These are phyloP conservation scores for Neofusicoccum kwambonambiense DNA, from an alignment of 2,329 filamentous ascomycete genomes.

Conservation along the genomic window DNA sequence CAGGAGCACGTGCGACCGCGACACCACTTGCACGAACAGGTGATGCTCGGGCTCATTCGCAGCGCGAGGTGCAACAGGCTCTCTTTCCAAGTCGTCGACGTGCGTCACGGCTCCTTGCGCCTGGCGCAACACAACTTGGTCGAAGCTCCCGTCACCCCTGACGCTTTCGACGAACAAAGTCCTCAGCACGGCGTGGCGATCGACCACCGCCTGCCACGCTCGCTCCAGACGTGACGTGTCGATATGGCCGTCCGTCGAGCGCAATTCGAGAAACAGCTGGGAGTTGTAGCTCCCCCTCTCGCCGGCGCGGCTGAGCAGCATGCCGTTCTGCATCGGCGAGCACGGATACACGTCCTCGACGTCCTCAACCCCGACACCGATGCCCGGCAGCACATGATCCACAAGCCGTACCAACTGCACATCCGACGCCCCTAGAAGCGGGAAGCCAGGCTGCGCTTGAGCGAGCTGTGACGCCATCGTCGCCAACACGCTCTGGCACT, in stretches of 20 bases:
- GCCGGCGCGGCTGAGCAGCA: constrained; percentile 10
- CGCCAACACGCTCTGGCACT: constrained; percentile 36
- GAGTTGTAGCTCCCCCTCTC: constrained; percentile 7
- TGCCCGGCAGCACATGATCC: neutral
- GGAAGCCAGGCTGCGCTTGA: neutral
- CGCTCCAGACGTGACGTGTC: constrained; percentile 30
- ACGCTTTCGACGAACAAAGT: constrained; percentile 37
- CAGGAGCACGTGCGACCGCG: neutral
- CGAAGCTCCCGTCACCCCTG: constrained; percentile 32
- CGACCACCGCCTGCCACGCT: constrained; percentile 36
- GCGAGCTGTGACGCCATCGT: constrained; percentile 26
- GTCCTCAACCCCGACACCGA: constrained; percentile 23
- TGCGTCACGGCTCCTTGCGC: constrained; percentile 22
- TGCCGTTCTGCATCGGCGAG: constrained; percentile 16
- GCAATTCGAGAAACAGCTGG: neutral
- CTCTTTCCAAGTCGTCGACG: constrained; percentile 24
- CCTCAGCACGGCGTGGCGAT: constrained; percentile 32
- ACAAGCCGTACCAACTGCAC: neutral
- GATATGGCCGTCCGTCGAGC: neutral
- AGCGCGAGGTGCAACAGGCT: constrained; percentile 5
- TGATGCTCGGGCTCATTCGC: constrained; percentile 41
- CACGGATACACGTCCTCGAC: constrained; percentile 17
- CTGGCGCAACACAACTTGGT: constrained; percentile 28
- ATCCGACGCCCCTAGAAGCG: neutral
- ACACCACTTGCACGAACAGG: neutral